phyloP scores from a whole-genome alignment of 2,329 filamentous ascomycete species.

The Purpureocillium lavendulum region DNA sequence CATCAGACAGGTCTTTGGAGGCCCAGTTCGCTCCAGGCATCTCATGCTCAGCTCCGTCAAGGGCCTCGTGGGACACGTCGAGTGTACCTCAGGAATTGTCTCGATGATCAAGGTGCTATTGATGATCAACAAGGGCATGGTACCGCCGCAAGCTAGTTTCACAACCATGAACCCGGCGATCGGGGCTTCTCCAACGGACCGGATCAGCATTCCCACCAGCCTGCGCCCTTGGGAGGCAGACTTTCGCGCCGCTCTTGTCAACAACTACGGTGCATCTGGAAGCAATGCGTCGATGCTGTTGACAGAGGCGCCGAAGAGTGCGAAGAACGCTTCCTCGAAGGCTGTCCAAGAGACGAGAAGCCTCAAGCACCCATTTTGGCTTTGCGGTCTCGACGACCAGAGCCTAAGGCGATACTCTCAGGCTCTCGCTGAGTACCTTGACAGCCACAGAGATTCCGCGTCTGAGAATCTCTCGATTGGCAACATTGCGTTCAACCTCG shows the following conservation, averaged over 20 bases:
- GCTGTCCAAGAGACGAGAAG: no score
- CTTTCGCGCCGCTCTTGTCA: conserved; percentile 18
- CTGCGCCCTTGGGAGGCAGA: conserved; percentile 13
- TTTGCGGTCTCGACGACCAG: conserved; percentile 1
- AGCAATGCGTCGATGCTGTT: conserved; percentile 16
- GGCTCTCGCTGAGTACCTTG: not conserved
- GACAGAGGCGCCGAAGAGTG: conserved; percentile 6
- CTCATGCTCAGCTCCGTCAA: no score
- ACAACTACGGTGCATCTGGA: conserved; percentile 26
- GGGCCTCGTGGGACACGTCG: conserved; percentile 16
- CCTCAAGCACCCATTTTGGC: conserved; percentile 2
- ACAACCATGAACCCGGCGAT: conserved; percentile 16
- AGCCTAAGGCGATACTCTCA: conserved; percentile 1
- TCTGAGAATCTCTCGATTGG: no score
- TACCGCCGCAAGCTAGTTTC: conserved; percentile 26
- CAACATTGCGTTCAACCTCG: conserved; percentile 23
- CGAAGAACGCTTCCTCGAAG: no score
- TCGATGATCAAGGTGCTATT: conserved; percentile 39
- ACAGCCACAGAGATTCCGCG: not conserved
- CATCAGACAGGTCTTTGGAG: conserved; percentile 6
- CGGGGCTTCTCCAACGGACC: conserved; percentile 1
- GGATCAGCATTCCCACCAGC: conserved; percentile 12
- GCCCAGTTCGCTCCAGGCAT: no score
- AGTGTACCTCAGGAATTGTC: conserved; percentile 30
- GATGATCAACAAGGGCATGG: conserved; percentile 22